Evolutionary conservation across 2,329 filamentous ascomycete genomes (phyloP).

Genomic region (Calonectria honghensis): DNA sequence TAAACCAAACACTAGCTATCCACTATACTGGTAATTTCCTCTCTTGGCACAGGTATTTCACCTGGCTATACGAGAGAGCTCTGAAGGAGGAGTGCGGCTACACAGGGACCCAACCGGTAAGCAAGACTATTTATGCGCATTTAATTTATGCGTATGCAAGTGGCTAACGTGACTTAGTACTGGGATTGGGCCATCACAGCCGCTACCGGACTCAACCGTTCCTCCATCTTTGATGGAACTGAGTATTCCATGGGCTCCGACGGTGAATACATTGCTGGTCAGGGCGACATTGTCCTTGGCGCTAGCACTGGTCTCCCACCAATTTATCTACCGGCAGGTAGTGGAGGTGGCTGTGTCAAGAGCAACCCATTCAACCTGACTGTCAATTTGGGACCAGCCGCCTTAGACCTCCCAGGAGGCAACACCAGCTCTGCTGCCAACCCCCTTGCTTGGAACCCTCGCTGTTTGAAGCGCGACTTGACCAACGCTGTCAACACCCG

Average conservation of each 20-base stretch:
- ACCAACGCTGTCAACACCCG: slow-evolving; percentile 51
- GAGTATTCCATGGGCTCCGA: slow-evolving; percentile 58
- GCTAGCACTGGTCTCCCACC: slow-evolving; percentile 47
- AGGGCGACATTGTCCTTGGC: slow-evolving; percentile 50
- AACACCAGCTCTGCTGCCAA: slow-evolving; percentile 45
- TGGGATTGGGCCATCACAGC: slow-evolving; percentile 67
- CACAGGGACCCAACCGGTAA: slow-evolving; percentile 62
- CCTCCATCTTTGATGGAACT: slow-evolving; percentile 70
- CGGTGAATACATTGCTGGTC: slow-evolving; percentile 36
- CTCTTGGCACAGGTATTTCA: slow-evolving; percentile 59
- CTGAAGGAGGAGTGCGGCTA: slow-evolving; percentile 60
- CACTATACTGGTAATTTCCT: slow-evolving; percentile 63
- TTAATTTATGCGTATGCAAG: not conserved
- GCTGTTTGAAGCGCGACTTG: slow-evolving; percentile 64
- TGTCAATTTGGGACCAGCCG: slow-evolving; percentile 64
- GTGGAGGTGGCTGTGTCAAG: slow-evolving; percentile 73
- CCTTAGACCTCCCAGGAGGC: slow-evolving; percentile 55
- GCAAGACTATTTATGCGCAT: no score
- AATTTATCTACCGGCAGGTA: slow-evolving; percentile 64
- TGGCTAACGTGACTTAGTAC: slow-evolving; percentile 58
- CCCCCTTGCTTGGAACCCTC: slow-evolving; percentile 64
- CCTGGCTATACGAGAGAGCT: slow-evolving; percentile 58
- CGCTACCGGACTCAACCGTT: slow-evolving; percentile 60
- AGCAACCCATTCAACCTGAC: slow-evolving; percentile 69
- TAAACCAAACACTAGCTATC: slow-evolving; percentile 67